Base-by-base conservation (phyloP, 768 basidiomycete genomes). In the Amanita pseudoporphyria region DNA sequence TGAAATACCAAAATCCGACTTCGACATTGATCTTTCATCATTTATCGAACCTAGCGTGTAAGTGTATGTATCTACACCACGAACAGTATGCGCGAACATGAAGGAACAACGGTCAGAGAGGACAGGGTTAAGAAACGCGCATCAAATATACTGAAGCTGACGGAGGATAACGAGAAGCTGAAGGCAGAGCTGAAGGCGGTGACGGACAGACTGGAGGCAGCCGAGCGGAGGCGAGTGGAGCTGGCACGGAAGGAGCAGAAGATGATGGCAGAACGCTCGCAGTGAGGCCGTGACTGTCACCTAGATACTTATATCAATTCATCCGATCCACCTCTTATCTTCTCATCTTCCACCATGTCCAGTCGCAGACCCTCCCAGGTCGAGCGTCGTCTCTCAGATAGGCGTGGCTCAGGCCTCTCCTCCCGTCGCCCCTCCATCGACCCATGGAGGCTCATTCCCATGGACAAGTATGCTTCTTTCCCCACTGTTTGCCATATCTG, bases 131-230 rank as follows among this genome's bases (percentile, higher is more conserved):
- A 84, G 61, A 88, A 87, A 66, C 79, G 87, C 53, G 81, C 79
- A 36, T 84, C 82, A 57, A 87, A 84, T 63, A 83, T 89, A 52
- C 62, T 85, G 60, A 86, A 83, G 59, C 71, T 90, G 31, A 73
- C 82, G 18, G 73, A 84, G 67, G 87, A 90, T 71, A 84, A 88
- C 62, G 82, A 85, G 63, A 84, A 81, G 63, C 68, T 90, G 53
- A 81, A 83, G 64, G 81, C 75, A 44, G 80, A 87, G 65, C 73
- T 90, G 59, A 79, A 72, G 59, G 83, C 79, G 44, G 83, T 89
- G 81, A 72, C 76, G 16, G 84, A 83, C 54, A 67, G 84, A 56
- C 68, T 89, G 56, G 84, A 86, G 66, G 81, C 81, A 12, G 83
- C 81, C 16, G 87, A 88, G 65, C 75, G 77, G 50, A 74, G 73